Conservation (phyloP, 768 basidiomycete species). For the Termitomyces sp. region DNA sequence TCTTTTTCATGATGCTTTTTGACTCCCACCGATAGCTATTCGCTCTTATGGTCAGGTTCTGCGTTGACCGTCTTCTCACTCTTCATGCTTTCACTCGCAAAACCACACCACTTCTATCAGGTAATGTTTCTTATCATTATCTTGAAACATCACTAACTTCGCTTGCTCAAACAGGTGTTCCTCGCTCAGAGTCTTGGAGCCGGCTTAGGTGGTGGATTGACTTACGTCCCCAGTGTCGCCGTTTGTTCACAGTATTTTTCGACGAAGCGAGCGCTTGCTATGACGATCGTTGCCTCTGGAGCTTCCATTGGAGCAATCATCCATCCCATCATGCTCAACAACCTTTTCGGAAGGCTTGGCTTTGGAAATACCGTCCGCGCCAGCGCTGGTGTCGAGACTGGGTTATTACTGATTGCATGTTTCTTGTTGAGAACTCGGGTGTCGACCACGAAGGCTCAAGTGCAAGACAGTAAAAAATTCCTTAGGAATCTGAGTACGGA, state of each 20-base stretch:
- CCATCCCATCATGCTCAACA: slow-evolving; percentile 43
- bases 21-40: slow-evolving; percentile 15
- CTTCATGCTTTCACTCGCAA: slow-evolving; percentile 42
- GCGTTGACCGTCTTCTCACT: slow-evolving; percentile 31
- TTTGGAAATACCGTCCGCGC: slow-evolving; percentile 37
- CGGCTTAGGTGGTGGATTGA: slow-evolving; percentile 36
- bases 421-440: slow-evolving; percentile 34
- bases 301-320: slow-evolving; percentile 38
- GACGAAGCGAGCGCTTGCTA: slow-evolving; percentile 33
- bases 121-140: slow-evolving; percentile 11
- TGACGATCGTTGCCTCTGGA: slow-evolving; percentile 43
- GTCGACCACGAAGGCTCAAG: slow-evolving; percentile 14
- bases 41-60: slow-evolving; percentile 28
- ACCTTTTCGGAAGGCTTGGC: slow-evolving; percentile 27
- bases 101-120: slow-evolving; percentile 37
- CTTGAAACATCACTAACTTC: neutral
- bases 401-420: slow-evolving; percentile 31
- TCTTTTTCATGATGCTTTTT: neutral
- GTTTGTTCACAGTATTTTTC: slow-evolving; percentile 43
- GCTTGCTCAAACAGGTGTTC: slow-evolving; percentile 17
- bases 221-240: slow-evolving; percentile 40
- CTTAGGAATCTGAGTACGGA: slow-evolving; percentile 11
- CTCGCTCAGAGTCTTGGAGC: slow-evolving; percentile 36
- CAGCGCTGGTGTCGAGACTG: slow-evolving; percentile 33
- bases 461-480: neutral